A percentile compares a stretch with the other conserved stretches of the same genome.
Evolutionary conservation across 108 stramenopile genomes (phyloP).

Genomic region (Fragilaria crotonensis): DNA sequence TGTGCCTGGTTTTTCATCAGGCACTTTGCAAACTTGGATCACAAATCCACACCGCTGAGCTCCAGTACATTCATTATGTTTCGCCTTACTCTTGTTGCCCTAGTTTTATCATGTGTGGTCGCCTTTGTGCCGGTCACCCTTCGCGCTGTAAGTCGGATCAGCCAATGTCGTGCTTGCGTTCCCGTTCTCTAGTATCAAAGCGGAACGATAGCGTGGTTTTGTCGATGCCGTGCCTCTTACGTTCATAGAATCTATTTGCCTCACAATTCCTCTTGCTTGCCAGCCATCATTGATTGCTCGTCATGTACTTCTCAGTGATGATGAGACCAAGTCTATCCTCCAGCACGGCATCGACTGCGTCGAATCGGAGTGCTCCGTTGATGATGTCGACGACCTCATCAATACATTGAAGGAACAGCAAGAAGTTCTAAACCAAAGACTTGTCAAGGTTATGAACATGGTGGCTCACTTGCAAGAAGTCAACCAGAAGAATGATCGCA

Average conservation of each 20-base stretch:
- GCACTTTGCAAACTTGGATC: too few species aligned
- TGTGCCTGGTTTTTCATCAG: too few species aligned
- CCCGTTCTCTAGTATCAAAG: too few species aligned
- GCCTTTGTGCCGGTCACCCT: background rate
- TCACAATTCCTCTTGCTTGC: too few species aligned
- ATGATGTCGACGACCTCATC: conserved; percentile 65
- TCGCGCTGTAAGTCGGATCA: background rate
- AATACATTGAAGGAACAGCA: conserved; percentile 45
- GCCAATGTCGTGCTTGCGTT: too few species aligned
- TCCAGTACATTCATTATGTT: too few species aligned
- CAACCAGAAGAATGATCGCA: conserved; percentile 49
- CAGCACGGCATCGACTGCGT: conserved; percentile 43
- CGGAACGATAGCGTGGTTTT: too few species aligned
- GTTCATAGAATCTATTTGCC: too few species aligned
- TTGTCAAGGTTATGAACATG: conserved; percentile 45
- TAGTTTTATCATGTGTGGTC: too few species aligned
- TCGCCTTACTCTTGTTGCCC: too few species aligned
- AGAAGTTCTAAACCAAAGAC: conserved; percentile 33
- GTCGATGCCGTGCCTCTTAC: too few species aligned
- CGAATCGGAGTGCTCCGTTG: conserved; percentile 60
- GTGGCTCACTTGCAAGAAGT: conserved; percentile 53
- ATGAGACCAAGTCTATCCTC: conserved; percentile 51
- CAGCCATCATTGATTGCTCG: conserved; percentile 35
- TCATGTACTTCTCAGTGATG: conserved; percentile 44
- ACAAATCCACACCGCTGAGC: too few species aligned